Evolutionary conservation across 805 yeast species (phyloP).

Genomic region (Vanderwaltozyma polyspora): DNA sequence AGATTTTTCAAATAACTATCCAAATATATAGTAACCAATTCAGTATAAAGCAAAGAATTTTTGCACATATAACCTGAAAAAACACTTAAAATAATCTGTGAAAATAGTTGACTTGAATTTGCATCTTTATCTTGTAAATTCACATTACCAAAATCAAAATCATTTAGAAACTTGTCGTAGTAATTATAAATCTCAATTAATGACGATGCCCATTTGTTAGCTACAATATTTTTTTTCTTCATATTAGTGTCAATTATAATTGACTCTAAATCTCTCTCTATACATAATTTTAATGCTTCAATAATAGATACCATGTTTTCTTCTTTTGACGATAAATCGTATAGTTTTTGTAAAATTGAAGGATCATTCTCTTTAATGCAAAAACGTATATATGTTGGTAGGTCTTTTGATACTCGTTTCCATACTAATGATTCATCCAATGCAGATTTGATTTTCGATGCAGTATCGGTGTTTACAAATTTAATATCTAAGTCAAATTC

Average conservation of each 20-base stretch:
- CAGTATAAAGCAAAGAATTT: conserved; percentile 33
- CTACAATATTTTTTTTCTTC: conserved; percentile 36
- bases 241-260: conserved; percentile 7
- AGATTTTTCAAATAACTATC: conserved; percentile 46
- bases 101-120: neutral
- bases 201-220: conserved; percentile 57
- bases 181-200: conserved; percentile 42
- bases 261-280: conserved; percentile 9
- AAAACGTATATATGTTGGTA: conserved; percentile 6
- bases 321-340: conserved; percentile 8
- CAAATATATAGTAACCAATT: conserved; percentile 44
- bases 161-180: conserved; percentile 36
- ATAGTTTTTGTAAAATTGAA: conserved; percentile 10
- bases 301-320: conserved; percentile 7
- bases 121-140: conserved; percentile 8
- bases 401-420: conserved; percentile 7
- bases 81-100: conserved; percentile 34
- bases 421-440: conserved; percentile 17
- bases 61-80: conserved; percentile 51
- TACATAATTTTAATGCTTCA: conserved; percentile 9
- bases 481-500: conserved; percentile 37
- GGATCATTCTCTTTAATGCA: conserved; percentile 7
- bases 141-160: conserved; percentile 39
- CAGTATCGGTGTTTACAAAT: conserved; percentile 17
- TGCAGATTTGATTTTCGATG: conserved; percentile 11